A percentile compares a stretch with the other conserved stretches of the same genome.
Evolutionary conservation across 2,329 filamentous ascomycete species (phyloP).

Genomic region (Talaromyces sp.): DNA sequence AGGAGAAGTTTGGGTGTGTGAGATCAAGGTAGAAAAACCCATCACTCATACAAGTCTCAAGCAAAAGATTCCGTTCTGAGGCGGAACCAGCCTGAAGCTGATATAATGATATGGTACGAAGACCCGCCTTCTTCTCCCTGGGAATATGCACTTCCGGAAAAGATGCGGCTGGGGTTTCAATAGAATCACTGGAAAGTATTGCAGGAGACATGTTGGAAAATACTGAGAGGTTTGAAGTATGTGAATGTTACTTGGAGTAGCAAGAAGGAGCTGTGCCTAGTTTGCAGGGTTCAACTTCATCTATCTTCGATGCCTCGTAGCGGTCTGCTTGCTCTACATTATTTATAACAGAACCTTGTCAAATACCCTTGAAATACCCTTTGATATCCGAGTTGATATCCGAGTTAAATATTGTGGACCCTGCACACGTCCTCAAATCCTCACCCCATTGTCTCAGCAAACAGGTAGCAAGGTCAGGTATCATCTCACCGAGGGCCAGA

Average conservation of each 20-base stretch:
- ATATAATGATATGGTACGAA: too few relatives aligned
- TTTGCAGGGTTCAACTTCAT: background rate
- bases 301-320: background rate
- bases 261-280: background rate
- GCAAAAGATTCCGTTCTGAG: too few relatives aligned
- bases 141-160: background rate
- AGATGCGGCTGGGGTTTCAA: background rate
- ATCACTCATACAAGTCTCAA: too few relatives aligned
- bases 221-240: background rate
- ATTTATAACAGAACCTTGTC: background rate
- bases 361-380: constrained; percentile 3
- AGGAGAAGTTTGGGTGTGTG: too few relatives aligned
- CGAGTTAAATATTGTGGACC: background rate
- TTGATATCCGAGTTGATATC: background rate
- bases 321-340: background rate
- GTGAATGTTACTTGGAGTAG: background rate
- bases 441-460: background rate
- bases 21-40: too few relatives aligned
- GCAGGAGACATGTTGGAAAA: background rate
- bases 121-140: too few relatives aligned
- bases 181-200: background rate
- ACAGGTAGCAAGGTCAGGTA: background rate
- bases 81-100: too few relatives aligned
- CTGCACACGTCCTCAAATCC: background rate
- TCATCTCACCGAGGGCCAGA: background rate